phyloP scores from a whole-genome alignment of 768 basidiomycete species.

The Rhodotorula toruloides region DNA sequence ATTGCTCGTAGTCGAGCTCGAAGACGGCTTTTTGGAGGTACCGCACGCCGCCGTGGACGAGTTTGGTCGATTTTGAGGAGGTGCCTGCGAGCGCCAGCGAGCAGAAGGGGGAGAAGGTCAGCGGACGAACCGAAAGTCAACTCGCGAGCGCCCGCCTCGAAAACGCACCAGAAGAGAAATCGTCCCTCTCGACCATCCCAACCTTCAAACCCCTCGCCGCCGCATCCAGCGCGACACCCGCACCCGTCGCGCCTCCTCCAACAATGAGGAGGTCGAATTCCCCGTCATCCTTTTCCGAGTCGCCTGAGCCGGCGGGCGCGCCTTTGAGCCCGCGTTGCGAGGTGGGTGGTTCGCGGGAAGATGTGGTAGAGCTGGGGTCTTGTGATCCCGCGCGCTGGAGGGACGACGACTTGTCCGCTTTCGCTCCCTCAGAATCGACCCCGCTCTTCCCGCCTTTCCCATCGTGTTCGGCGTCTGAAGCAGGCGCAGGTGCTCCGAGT shows the following conservation, averaged over 20 bases:
- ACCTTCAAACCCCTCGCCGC: conserved; percentile 85
- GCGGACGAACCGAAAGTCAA: background rate
- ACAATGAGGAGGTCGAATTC: conserved; percentile 73
- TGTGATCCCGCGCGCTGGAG: conserved; percentile 5
- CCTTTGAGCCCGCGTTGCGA: background rate
- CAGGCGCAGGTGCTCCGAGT: conserved; percentile 1
- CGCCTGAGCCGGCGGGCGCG: background rate
- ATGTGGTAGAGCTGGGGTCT: background rate
- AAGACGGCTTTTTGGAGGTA: conserved; percentile 96
- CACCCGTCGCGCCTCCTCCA: conserved; percentile 92
- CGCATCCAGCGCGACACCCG: conserved; percentile 93
- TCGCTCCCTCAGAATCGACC: background rate
- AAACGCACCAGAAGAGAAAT: conserved; percentile 73
- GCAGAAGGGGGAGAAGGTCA: background rate
- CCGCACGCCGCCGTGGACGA: conserved; percentile 95
- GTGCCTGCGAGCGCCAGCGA: conserved; percentile 57
- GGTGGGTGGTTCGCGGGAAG: background rate
- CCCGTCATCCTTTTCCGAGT: conserved; percentile 11
- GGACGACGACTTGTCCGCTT: background rate
- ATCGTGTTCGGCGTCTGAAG: conserved; percentile 4
- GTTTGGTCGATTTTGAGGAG: conserved; percentile 93
- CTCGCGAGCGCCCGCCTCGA: no score
- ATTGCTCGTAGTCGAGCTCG: conserved; percentile 93
- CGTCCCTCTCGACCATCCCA: conserved; percentile 85
- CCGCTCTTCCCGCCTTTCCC: conserved; percentile 20